Percentiles rank a stretch among this genome's conserved stretches.
These are phyloP conservation scores for Hibiscus mutabilis DNA, from an alignment of 345 rosid genomes.

Conservation along the genomic window DNA sequence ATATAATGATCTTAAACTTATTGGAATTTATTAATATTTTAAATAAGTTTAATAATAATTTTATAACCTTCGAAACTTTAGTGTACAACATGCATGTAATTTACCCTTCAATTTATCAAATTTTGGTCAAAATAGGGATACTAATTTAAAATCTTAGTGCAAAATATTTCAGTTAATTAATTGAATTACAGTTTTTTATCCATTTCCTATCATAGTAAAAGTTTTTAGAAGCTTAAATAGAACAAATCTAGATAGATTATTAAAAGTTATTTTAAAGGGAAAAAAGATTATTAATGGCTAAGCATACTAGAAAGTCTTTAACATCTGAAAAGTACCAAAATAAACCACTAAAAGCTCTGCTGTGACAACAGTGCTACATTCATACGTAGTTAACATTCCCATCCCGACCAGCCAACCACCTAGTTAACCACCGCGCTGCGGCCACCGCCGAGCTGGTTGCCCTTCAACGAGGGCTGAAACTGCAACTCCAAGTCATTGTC, in stretches of 20 bases:
- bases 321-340: background rate
- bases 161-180: too few relatives aligned
- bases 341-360: background rate
- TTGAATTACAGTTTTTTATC: too few relatives aligned
- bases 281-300: background rate
- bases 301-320: background rate
- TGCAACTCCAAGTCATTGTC: slow-evolving; percentile 31
- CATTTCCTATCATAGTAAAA: too few relatives aligned
- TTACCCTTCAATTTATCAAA: background rate
- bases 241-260: background rate
- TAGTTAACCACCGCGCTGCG: background rate
- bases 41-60: too few relatives aligned
- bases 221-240: background rate
- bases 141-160: background rate
- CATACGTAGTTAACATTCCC: background rate
- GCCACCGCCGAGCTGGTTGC: background rate
- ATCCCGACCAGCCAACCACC: background rate
- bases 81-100: too few relatives aligned
- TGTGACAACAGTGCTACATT: background rate
- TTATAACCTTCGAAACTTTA: too few relatives aligned
- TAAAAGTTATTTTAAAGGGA: too few relatives aligned
- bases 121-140: background rate
- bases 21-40: too few relatives aligned
- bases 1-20: too few relatives aligned
- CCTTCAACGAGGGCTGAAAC: slow-evolving; percentile 5